Base-by-base conservation (phyloP, 2,329 filamentous ascomycete genomes). In the Talaromyces atroroseus region DNA sequence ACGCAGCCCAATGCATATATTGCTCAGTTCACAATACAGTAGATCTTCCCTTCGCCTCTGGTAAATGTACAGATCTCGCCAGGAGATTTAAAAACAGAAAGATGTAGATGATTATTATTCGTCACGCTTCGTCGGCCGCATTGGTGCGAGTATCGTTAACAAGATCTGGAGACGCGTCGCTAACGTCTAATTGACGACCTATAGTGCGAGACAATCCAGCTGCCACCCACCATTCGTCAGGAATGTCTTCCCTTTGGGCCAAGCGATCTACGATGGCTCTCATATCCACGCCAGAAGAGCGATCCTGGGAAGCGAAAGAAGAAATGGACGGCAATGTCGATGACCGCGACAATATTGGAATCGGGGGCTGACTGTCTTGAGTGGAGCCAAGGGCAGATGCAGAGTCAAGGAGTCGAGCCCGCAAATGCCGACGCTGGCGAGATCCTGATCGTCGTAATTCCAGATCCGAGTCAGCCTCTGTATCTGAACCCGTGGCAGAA, bases 141-240 rank as follows among this genome's bases (percentile, higher is more conserved):
- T 36, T 40, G 38, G 50, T 45, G 50, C 26, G 36, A 38, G 32
- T 24, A 16, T 50, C 51, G n/a, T 47, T 54, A 45, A 23, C 42
- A 34, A 46, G 47, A n/a, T 50, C 47, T 44, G 61, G 61, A 24
- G 59, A 52, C 21, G 65, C 64, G n/a, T 68, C 59, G 23, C 60
- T 62, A 23, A 61, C 61, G 51, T 62, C 64, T 44, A 69, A 59
- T 52, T 68, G 64, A 26, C 66, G 67, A 51, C 65, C 64, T 40
- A 73, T 64, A 14, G 78, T 85, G 60, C 85, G 81, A 65, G 79
- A 85, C 61, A 89, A 78, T 44, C 87, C 87, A 58, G 80, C 85
- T 64, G 83, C 81, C 58, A 83, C 82, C 90, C 90, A 95, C 84
- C 87, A 92, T 61, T 90, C 85, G 59, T 94, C 89, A 0, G 89